phyloP scores from a whole-genome alignment of 768 basidiomycete genomes.

The Epithele typhae region DNA sequence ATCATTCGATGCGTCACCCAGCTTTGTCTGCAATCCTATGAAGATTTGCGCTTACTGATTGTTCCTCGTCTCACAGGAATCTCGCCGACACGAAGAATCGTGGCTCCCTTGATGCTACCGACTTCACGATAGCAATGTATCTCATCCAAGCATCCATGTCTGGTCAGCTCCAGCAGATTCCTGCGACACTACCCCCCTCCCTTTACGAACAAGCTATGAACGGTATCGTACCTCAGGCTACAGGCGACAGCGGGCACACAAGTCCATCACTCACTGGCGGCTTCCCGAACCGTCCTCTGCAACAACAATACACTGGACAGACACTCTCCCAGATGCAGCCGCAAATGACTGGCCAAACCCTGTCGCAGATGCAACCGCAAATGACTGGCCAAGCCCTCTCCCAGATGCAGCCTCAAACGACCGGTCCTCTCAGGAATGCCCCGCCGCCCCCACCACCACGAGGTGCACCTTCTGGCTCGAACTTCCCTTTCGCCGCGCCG shows the following conservation, averaged over 20 bases:
- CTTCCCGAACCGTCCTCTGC: conserved; percentile 34
- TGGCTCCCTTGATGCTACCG: conserved; percentile 81
- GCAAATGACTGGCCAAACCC: conserved; percentile 39
- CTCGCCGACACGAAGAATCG: conserved; percentile 94
- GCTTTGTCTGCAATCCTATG: no score
- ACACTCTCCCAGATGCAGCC: conserved; percentile 43
- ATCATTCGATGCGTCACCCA: no score
- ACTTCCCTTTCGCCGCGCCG: conserved; percentile 17
- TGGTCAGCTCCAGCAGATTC: conserved; percentile 65
- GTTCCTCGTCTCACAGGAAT: conserved; percentile 59
- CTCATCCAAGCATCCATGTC: conserved; percentile 93
- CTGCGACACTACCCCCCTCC: conserved; percentile 71
- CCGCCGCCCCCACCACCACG: conserved; percentile 25
- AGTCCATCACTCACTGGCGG: conserved; percentile 49
- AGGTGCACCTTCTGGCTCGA: conserved; percentile 15
- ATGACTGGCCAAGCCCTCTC: conserved; percentile 48
- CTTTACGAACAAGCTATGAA: conserved; percentile 75
- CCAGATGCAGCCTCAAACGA: conserved; percentile 55
- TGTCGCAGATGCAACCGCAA: conserved; percentile 47
- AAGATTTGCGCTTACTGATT: no score
- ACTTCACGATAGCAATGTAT: conserved; percentile 96
- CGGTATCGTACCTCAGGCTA: conserved; percentile 50
- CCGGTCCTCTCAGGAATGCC: conserved; percentile 41
- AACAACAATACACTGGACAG: conserved; percentile 65
- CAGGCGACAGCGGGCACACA: conserved; percentile 54